phyloP scores from a whole-genome alignment of 495 filamentous ascomycete genomes.

The Zalerion maritima region DNA sequence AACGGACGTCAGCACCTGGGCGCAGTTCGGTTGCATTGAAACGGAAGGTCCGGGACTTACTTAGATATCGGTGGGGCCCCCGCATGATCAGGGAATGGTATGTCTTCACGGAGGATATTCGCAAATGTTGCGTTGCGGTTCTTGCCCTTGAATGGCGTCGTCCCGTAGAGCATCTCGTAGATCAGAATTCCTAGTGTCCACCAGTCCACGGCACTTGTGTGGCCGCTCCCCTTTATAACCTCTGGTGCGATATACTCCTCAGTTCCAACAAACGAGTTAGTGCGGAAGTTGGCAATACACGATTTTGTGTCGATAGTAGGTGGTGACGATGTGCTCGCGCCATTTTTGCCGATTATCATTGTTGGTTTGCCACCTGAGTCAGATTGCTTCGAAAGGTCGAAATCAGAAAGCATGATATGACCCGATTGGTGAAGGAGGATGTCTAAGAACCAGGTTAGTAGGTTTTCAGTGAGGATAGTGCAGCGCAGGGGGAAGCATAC shows the following conservation, averaged over 20 bases:
- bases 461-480: constrained; percentile 4
- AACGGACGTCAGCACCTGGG: constrained; percentile 7
- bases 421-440: constrained; percentile 96
- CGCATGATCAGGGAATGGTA: constrained; percentile 80
- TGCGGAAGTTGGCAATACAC: constrained; percentile 95
- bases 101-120: constrained; percentile 90
- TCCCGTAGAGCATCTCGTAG: constrained; percentile 98
- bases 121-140: constrained; percentile 96
- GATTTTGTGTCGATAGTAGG: constrained; percentile 97
- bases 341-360: constrained; percentile 82
- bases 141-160: constrained; percentile 98
- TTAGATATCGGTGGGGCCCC: constrained; percentile 77
- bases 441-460: constrained; percentile 34
- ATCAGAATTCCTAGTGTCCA: constrained; percentile 96
- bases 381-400: constrained; percentile 95
- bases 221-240: constrained; percentile 95
- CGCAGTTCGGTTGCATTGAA: constrained; percentile 7
- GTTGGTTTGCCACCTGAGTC: constrained; percentile 90
- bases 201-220: constrained; percentile 97
- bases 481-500: constrained; percentile 34
- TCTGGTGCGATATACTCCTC: constrained; percentile 98
- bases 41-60: constrained; percentile 37
- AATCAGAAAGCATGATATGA: constrained; percentile 99
- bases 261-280: constrained; percentile 95
- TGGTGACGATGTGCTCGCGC: constrained; percentile 63